Evolutionary conservation across 345 rosid genomes (phyloP), one percentile per base, ranked within the genome.

Genomic region (Clarkia xantiana): DNA sequence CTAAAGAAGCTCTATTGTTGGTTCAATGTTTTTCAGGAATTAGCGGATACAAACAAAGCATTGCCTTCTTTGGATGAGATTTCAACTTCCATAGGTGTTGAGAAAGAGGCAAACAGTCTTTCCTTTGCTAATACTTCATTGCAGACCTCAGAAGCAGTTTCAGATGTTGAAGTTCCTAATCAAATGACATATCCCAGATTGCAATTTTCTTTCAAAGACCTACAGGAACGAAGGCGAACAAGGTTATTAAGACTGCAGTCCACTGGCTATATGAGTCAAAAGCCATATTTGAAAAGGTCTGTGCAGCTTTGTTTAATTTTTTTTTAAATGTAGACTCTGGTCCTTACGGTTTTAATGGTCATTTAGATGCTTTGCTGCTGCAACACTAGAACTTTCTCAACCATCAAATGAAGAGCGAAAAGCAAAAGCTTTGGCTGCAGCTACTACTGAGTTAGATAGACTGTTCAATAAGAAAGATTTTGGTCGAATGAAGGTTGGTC

Each of bases 381-480:
- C 98, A 34, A 79, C 96, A 9, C 67, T 91, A 56, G 94, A 84
- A 62, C 72, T 81, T 49, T 75, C 94, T 62, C 94, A 80, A 58
- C 83, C 73, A 13, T 87, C 78, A 54, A 76, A 81, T 58, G 96
- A 79, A 65, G 98, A 83, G 69, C 70, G 74, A 48, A 91, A 80
- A 72, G 76, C 76, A 61, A 63, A 74, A 51, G 85, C 83, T 64
- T 72, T 84, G 56, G 87, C 83, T 66, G 94, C 96, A 52, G 98
- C 98, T 48, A 76, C 82, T 40, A 71, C 75, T 25, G 98, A 91
- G 68, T 63, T 86, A 60, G 98, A 91, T 66, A 79, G 84, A 59
- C 79, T 84, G 61, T 91, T 91, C 75, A 72, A 65, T 47, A 91
- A 86, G 67, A 82, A 84, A 56, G 95, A 91, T 71, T 91, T 91